phyloP scores from a whole-genome alignment of 345 rosid genomes.

The Sapria himalayana region DNA sequence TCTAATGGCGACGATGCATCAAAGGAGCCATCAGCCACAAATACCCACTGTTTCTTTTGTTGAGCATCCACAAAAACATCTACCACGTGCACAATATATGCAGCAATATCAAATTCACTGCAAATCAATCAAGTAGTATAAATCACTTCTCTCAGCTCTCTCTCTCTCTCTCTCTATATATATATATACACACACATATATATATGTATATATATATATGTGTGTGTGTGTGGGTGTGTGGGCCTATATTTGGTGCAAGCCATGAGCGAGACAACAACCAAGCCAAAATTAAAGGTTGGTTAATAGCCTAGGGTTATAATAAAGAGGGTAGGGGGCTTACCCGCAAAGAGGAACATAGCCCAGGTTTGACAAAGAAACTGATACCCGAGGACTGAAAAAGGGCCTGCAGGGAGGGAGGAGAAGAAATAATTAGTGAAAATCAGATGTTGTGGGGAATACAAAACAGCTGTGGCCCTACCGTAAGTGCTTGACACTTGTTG shows the following conservation, averaged over 20 bases:
- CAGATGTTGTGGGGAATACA: constrained; percentile 3
- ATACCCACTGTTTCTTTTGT: constrained; percentile 76
- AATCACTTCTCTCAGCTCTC: no score
- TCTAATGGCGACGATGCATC: constrained; percentile 19
- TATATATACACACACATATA: no score
- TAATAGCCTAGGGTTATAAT: no score
- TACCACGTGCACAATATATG: constrained; percentile 52
- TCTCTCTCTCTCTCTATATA: no score
- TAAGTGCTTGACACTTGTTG: constrained; percentile 21
- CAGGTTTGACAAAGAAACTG: constrained; percentile 32
- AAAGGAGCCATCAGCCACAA: constrained; percentile 57
- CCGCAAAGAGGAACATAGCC: constrained; percentile 64
- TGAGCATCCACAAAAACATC: constrained; percentile 29
- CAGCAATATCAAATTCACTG: constrained; percentile 85
- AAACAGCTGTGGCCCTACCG: constrained; percentile 24
- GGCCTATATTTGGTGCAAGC: no score
- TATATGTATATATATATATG: no score
- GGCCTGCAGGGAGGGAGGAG: constrained; percentile 29
- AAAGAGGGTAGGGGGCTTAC: constrained; percentile 12
- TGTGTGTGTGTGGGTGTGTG: no score
- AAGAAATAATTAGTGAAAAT: constrained; percentile 7
- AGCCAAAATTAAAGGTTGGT: no score
- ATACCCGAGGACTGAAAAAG: constrained; percentile 60
- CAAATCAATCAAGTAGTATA: background rate
- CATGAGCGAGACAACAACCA: no score